These are phyloP conservation scores for Apiotrichum brassicae DNA, from an alignment of 1,284 basidiomycete genomes.

Conservation along the genomic window DNA sequence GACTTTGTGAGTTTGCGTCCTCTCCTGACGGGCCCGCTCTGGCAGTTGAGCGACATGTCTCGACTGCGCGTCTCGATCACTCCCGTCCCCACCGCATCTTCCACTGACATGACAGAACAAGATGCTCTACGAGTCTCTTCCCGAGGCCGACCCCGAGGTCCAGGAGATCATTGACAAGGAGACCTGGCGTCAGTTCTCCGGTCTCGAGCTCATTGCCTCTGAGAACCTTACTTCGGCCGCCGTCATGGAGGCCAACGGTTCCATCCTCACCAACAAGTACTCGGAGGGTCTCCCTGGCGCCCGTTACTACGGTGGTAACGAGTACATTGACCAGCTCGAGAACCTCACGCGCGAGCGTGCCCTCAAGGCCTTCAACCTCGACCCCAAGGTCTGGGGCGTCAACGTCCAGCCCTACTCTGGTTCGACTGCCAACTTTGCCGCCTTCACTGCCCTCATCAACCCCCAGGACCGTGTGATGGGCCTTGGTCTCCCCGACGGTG, in stretches of 20 bases:
- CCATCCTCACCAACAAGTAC: conserved; percentile 98
- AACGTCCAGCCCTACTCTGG: conserved; percentile 99
- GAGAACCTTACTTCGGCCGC: conserved; percentile 91
- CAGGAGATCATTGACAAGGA: conserved; percentile 98
- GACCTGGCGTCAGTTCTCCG: conserved; percentile 96
- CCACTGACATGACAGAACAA: conserved; percentile 62
- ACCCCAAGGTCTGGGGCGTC: conserved; percentile 83
- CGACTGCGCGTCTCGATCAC: too few species aligned
- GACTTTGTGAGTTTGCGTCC: conserved; percentile 49
- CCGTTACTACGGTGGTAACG: conserved; percentile 96
- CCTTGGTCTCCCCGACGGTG: conserved; percentile 95
- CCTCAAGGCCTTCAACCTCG: conserved; percentile 92
- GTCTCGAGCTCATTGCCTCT: conserved; percentile 61
- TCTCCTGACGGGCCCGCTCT: too few species aligned
- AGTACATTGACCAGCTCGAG: conserved; percentile 96
- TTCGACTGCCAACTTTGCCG: conserved; percentile 92
- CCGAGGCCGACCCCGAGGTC: conserved; percentile 88
- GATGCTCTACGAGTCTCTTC: conserved; percentile 76
- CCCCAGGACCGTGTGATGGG: conserved; percentile 99
- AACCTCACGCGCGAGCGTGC: conserved; percentile 91
- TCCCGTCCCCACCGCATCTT: too few species aligned
- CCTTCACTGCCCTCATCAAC: conserved; percentile 91
- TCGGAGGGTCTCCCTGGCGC: conserved; percentile 91
- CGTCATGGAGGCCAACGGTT: conserved; percentile 97
- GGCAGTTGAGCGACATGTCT: too few species aligned